Percentiles rank a stretch among this genome's conserved stretches.
Evolutionary conservation across 768 basidiomycete species (phyloP).

Genomic region (Lyophyllum shimeji): DNA sequence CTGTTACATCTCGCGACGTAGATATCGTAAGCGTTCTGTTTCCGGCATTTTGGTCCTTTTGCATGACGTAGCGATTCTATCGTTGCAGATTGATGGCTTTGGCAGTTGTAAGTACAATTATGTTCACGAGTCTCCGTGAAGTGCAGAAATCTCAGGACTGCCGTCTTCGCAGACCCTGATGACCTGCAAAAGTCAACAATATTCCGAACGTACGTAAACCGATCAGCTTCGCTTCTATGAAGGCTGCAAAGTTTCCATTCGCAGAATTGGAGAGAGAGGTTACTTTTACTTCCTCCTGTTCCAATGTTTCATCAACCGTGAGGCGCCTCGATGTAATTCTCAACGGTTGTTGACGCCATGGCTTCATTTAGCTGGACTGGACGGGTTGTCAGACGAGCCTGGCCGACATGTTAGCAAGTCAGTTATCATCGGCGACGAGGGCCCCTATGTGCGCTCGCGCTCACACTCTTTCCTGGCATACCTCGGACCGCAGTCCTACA

Average conservation of each 20-base stretch:
- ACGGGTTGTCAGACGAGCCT: constrained; percentile 65
- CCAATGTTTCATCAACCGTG: constrained; percentile 87
- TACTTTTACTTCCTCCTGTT: constrained; percentile 95
- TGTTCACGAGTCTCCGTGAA: background rate
- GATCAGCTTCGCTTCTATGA: background rate
- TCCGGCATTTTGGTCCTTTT: background rate
- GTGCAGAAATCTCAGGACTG: background rate
- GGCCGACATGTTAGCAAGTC: constrained; percentile 68
- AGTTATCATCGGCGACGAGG: constrained; percentile 70
- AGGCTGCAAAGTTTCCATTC: background rate
- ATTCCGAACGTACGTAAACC: constrained; percentile 57
- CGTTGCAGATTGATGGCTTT: constrained; percentile 70
- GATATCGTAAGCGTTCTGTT: constrained; percentile 24
- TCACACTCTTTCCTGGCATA: constrained; percentile 83
- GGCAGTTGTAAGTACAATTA: constrained; percentile 64
- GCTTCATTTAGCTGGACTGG: constrained; percentile 53
- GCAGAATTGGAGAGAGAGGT: constrained; percentile 77
- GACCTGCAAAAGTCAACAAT: constrained; percentile 72
- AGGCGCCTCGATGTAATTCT: constrained; percentile 16
- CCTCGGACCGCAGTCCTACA: constrained; percentile 73
- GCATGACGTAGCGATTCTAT: background rate
- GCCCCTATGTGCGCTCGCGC: constrained; percentile 76
- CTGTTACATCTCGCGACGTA: background rate
- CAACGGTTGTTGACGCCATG: background rate
- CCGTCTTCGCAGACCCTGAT: constrained; percentile 63